These are phyloP conservation scores for Viola pubescens DNA, from an alignment of 441 rosid genomes.

Conservation along the genomic window DNA sequence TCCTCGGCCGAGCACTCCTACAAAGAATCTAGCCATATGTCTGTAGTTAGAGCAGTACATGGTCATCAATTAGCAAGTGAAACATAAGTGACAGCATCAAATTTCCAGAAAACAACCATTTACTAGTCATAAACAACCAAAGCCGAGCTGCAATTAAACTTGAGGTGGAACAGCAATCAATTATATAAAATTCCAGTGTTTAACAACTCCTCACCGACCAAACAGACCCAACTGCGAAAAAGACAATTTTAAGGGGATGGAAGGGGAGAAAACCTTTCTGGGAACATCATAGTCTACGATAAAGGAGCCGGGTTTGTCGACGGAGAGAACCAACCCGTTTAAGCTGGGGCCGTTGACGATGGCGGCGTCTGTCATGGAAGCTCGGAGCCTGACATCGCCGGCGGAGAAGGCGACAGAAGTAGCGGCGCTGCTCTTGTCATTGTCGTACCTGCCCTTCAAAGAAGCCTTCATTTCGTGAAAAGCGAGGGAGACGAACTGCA, in stretches of 20 bases:
- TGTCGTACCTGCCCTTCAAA: slow-evolving; percentile 65
- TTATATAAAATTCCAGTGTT: not conserved
- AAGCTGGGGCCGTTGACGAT: slow-evolving; percentile 69
- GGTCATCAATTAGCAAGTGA: not conserved
- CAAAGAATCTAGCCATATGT: too few relatives aligned
- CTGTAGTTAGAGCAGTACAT: too few relatives aligned
- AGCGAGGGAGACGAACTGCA: slow-evolving; percentile 8
- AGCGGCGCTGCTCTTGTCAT: slow-evolving; percentile 47
- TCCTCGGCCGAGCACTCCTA: too few relatives aligned
- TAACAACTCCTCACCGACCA: slow-evolving; percentile 3
- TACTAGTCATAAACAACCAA: too few relatives aligned
- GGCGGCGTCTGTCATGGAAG: slow-evolving; percentile 80
- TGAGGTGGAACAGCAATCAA: not conserved
- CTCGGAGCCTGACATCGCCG: slow-evolving; percentile 72
- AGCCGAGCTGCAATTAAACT: not conserved
- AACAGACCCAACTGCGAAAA: slow-evolving; percentile 6
- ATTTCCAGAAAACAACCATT: too few relatives aligned
- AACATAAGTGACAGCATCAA: not conserved
- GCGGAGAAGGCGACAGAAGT: slow-evolving; percentile 46
- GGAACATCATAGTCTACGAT: slow-evolving; percentile 81
- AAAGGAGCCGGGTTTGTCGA: slow-evolving; percentile 85
- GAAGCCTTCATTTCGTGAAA: slow-evolving; percentile 53
- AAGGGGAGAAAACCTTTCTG: slow-evolving; percentile 39
- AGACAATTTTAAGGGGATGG: not conserved
- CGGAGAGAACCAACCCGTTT: slow-evolving; percentile 60